Conservation (phyloP, 2,329 filamentous ascomycete genomes). For the Hypoxylon sp. region DNA sequence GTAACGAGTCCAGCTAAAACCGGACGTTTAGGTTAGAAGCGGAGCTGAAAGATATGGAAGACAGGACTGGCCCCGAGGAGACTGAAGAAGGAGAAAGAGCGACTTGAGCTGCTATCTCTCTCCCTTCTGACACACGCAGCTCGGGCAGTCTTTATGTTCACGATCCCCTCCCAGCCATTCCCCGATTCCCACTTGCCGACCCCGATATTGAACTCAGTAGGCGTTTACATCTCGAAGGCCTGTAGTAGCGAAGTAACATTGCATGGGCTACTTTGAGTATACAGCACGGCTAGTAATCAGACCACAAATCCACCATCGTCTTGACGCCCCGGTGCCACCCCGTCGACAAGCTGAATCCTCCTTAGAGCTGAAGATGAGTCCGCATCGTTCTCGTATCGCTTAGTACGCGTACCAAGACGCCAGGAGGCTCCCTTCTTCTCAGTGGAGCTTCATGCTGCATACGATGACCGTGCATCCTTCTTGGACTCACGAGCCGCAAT, state of each 20-base stretch:
- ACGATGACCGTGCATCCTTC: conserved; percentile 14
- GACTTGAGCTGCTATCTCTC: conserved; percentile 10
- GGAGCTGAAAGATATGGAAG: not conserved
- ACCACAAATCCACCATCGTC: conserved; percentile 21
- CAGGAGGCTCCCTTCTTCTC: conserved; percentile 5
- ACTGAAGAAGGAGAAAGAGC: conserved; percentile 23
- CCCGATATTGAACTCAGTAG: conserved; percentile 13
- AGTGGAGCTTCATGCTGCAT: conserved; percentile 18
- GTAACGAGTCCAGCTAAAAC: conserved; percentile 9
- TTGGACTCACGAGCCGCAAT: conserved; percentile 14
- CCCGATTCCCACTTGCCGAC: conserved; percentile 16
- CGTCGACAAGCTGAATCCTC: conserved; percentile 16
- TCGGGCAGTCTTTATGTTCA: conserved; percentile 25
- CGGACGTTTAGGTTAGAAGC: conserved; percentile 1
- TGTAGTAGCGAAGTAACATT: conserved; percentile 27
- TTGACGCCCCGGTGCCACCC: conserved; percentile 5
- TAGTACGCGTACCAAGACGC: conserved; percentile 21
- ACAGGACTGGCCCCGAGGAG: conserved; percentile 4
- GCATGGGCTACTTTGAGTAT: conserved; percentile 9
- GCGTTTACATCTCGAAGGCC: conserved; percentile 9
- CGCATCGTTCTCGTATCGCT: conserved; percentile 25
- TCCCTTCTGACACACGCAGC: conserved; percentile 2
- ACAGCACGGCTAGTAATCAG: conserved; percentile 16
- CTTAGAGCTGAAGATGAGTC: conserved; percentile 15
- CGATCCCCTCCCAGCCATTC: not conserved